Percentiles rank a stretch among this genome's conserved stretches.
phyloP scores from a whole-genome alignment of 805 yeast species.

The Nakazawaea ambrosiae region DNA sequence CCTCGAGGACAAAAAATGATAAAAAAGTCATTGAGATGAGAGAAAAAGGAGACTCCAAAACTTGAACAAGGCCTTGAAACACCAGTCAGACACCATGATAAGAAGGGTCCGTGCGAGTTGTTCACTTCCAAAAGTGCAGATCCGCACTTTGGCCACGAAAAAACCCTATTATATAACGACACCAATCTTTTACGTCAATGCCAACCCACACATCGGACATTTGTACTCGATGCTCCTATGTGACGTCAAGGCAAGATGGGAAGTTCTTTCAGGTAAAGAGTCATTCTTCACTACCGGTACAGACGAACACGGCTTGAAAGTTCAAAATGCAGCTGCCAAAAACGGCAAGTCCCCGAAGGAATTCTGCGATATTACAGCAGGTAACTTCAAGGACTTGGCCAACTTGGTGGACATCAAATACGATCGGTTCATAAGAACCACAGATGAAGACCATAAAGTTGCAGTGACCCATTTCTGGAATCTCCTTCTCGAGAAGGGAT shows the following conservation, averaged over 20 bases:
- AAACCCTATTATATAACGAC: constrained; percentile 55
- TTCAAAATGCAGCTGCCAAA: constrained; percentile 73
- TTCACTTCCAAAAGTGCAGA: not conserved
- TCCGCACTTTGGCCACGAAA: not conserved
- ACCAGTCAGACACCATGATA: not conserved
- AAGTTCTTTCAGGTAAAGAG: constrained; percentile 31
- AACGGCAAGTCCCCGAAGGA: constrained; percentile 45
- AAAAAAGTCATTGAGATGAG: no score
- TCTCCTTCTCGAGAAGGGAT: constrained; percentile 47
- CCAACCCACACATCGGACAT: constrained; percentile 92
- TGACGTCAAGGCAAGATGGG: constrained; percentile 78
- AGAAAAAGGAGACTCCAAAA: no score
- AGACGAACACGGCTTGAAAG: constrained; percentile 94
- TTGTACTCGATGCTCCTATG: constrained; percentile 79
- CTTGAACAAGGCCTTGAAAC: no score
- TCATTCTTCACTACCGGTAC: constrained; percentile 80
- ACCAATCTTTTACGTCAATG: constrained; percentile 95
- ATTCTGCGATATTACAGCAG: constrained; percentile 67
- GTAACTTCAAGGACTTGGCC: constrained; percentile 61
- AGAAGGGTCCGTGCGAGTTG: not conserved
- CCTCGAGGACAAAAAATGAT: no score
- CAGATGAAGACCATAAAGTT: constrained; percentile 68
- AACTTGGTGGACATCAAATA: constrained; percentile 46
- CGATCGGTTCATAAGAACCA: constrained; percentile 83
- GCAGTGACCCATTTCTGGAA: constrained; percentile 72